Conservation (phyloP, 2,329 filamentous ascomycete genomes). For the Pseudogymnoascus pannorum region DNA sequence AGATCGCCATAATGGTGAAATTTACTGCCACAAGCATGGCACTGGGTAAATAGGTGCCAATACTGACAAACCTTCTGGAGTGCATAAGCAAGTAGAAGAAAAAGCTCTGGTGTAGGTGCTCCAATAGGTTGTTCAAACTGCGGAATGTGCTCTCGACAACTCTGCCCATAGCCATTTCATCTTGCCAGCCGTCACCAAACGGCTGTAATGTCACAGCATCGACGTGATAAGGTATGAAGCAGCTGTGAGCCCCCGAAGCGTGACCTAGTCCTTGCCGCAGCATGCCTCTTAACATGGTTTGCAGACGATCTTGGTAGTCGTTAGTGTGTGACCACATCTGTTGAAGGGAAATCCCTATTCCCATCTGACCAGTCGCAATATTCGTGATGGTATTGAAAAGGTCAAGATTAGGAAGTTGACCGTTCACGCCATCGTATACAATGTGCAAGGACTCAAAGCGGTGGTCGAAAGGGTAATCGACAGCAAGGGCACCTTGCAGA, state of each 20-base stretch:
- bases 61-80: slow-evolving; percentile 88
- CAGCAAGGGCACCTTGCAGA: slow-evolving; percentile 83
- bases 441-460: slow-evolving; percentile 85
- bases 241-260: slow-evolving; percentile 84
- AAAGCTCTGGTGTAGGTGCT: slow-evolving; percentile 97
- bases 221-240: slow-evolving; percentile 96
- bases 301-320: slow-evolving; percentile 71
- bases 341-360: slow-evolving; percentile 75
- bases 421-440: slow-evolving; percentile 91
- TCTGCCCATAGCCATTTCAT: slow-evolving; percentile 91
- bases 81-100: slow-evolving; percentile 98
- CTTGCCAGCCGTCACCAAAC: slow-evolving; percentile 87
- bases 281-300: slow-evolving; percentile 89
- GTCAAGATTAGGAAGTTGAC: slow-evolving; percentile 90
- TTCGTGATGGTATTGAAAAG: slow-evolving; percentile 88
- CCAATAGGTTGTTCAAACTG: slow-evolving; percentile 90
- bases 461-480: slow-evolving; percentile 83
- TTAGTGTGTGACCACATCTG: slow-evolving; percentile 74
- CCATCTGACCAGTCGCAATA: slow-evolving; percentile 88
- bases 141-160: slow-evolving; percentile 85
- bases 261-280: slow-evolving; percentile 83
- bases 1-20: slow-evolving; percentile 92
- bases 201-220: slow-evolving; percentile 92
- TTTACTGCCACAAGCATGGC: slow-evolving; percentile 96
- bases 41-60: slow-evolving; percentile 91